Base-by-base conservation (phyloP, 2,329 filamentous ascomycete genomes). In the Aphanocladium album region DNA sequence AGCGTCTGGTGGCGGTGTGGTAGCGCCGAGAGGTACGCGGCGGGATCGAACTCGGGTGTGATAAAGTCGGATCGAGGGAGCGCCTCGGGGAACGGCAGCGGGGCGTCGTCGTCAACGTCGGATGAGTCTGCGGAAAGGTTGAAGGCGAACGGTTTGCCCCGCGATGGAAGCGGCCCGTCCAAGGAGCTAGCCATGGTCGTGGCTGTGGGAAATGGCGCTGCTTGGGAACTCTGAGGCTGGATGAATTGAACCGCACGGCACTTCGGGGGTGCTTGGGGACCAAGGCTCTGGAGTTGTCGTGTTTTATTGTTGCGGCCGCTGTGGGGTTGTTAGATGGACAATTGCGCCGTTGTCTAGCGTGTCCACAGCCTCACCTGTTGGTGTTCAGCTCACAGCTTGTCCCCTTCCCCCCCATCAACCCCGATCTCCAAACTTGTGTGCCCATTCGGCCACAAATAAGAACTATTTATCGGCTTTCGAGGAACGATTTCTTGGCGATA, bases 1-100 rank as follows among this genome's bases (percentile, higher is more conserved):
- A 99, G 89, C 0, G 93, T 97, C 74, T 99, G 95, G 73, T 99
- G 95, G 1, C 95, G 89, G 71, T 95, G 87, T 21, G 87, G 85
- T 1, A 96, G 82, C 1, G 89, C 88, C 8, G 75, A 92, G 51
- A 99, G 88, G 73, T 97, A 99, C 2, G 79, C 78, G 2, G 90
- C 84, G 0, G 96, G 88, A 64, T 91, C 86, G 74, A 99, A 99
- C 66, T 86, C 75, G 3, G 85, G 82, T 2, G 84, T 77, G 7
- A 96, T 83, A 76, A 99, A 99, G 70, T 95, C 91, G 62, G 82
- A 79, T 61, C 95, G 89, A 1, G 90, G 85, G 17, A 99, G 85
- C 3, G 93, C 91, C 43, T 87, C 83, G 1, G 95, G 95, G 76
- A 96, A 98, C 14, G 95, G 95, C 5, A 98, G 86, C 21, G 87